Base-by-base conservation (phyloP, 2,329 filamentous ascomycete species). In the Coniella lustricola region DNA sequence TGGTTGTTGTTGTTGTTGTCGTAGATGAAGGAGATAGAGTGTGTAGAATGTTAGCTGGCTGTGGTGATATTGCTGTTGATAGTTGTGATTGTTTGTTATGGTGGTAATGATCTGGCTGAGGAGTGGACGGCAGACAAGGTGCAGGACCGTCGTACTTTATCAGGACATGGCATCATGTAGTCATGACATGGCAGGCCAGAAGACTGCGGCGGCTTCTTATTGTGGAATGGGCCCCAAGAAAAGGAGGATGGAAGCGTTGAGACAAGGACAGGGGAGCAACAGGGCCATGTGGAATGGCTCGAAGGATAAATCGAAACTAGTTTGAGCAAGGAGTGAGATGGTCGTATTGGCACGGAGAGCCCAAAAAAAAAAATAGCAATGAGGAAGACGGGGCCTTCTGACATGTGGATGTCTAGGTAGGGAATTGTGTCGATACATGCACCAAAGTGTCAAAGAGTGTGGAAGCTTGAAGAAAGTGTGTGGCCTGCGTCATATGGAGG, bases 401-500 rank as follows among this genome's bases (percentile, higher is more conserved):
- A 60, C 59, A 59, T 61, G 57, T 56, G 57, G 58, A 54, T 59
- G 55, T 59, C 50, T 39, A 37, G 35, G 34, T 36, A 36, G 18
- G n/a, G n/a, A n/a, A n/a, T n/a, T n/a, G n/a, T n/a, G n/a, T n/a
- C 25, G 25, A 29, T 29, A 29, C 25, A 29, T 29, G 25, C 25
- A 29, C 25, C 25, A 29, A 29, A 29, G 25, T 29, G 59, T 59
- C 57, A 56, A 60, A 57, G 58, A 51, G 44, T 38, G 31, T 39
- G 43, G 58, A 58, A 59, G 55, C 55, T 54, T 57, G 52, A 58
- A 59, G 52, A 46, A 52, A 45, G 29, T 48, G 42, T 31, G 54
- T 57, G 54, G 57, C 54, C 60, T 61, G 62, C 61, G 62, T 64
- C 62, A 64, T 64, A 59, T 58, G 57, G 52, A n/a, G 51, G 48